These are phyloP conservation scores for Geopyxis carbonaria DNA, from an alignment of 495 filamentous ascomycete species.

Conservation along the genomic window DNA sequence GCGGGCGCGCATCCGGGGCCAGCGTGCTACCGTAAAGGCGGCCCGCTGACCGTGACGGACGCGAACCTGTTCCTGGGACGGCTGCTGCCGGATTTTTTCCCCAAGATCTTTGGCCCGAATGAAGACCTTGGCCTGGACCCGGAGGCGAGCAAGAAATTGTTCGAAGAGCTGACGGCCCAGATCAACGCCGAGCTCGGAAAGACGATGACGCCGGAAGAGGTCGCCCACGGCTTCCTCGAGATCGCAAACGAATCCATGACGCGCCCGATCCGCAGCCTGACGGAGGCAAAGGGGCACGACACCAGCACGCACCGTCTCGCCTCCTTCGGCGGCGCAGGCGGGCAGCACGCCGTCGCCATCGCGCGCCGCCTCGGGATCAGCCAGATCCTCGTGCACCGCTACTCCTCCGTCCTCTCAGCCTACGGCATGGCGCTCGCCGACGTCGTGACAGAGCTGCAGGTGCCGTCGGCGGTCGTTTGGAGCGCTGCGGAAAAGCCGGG, in stretches of 20 bases:
- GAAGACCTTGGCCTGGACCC: conserved; percentile 76
- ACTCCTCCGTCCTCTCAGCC: conserved; percentile 86
- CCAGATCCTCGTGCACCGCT: conserved; percentile 76
- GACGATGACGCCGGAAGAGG: conserved; percentile 68
- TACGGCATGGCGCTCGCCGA: conserved; percentile 96
- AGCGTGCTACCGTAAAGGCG: conserved; percentile 87
- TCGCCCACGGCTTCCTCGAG: conserved; percentile 77
- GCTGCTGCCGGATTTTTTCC: conserved; percentile 85
- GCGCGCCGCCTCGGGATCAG: conserved; percentile 73
- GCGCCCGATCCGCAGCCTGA: conserved; percentile 76
- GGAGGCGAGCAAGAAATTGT: conserved; percentile 55
- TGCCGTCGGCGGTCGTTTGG: conserved; percentile 76
- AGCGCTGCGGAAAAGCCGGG: conserved; percentile 36
- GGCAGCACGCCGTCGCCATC: conserved; percentile 92
- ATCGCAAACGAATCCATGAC: conserved; percentile 96
- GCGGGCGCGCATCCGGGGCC: conserved; percentile 87
- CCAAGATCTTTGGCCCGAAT: conserved; percentile 86
- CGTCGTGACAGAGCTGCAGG: conserved; percentile 82
- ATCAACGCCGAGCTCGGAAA: conserved; percentile 56
- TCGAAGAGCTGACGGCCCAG: conserved; percentile 58
- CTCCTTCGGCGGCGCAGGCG: conserved; percentile 87
- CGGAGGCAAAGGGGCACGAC: conserved; percentile 85
- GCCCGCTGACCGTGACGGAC: conserved; percentile 82
- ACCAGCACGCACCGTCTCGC: conserved; percentile 78
- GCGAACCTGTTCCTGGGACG: conserved; percentile 83